phyloP scores from a whole-genome alignment of 2,329 filamentous ascomycete genomes.

The Septoria linicola region DNA sequence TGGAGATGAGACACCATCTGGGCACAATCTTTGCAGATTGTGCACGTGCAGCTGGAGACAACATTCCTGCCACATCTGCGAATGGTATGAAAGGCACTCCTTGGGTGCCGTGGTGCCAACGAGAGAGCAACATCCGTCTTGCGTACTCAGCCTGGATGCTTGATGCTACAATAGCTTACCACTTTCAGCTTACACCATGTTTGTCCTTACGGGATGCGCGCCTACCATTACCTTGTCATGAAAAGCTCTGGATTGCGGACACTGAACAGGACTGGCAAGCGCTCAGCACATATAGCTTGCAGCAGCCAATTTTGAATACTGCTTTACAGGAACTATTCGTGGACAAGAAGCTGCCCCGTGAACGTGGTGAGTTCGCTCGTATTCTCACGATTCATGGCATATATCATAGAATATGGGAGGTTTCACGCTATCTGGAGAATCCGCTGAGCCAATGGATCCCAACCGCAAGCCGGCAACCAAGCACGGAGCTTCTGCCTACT shows the following conservation, averaged over 20 bases:
- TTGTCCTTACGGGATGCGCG: conserved; percentile 22
- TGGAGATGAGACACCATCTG: conserved; percentile 5
- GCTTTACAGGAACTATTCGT: conserved; percentile 51
- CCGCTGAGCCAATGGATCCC: conserved; percentile 44
- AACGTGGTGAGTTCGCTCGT: conserved; percentile 51
- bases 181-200: conserved; percentile 20
- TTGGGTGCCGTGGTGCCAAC: conserved; percentile 25
- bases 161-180: conserved; percentile 29
- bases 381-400: conserved; percentile 53
- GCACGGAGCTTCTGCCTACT: conserved; percentile 17
- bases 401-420: conserved; percentile 52
- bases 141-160: conserved; percentile 31
- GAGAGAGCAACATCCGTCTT: conserved; percentile 25
- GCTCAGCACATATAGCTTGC: conserved; percentile 13
- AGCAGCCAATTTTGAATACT: conserved; percentile 40
- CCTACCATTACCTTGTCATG: conserved; percentile 31
- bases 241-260: conserved; percentile 31
- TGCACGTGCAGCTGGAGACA: neutral
- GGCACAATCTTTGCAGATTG: conserved; percentile 4
- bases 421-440: conserved; percentile 47
- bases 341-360: conserved; percentile 48
- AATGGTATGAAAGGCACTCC: conserved; percentile 2
- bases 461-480: conserved; percentile 24
- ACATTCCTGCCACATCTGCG: neutral
- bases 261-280: conserved; percentile 29